A percentile compares a stretch with the other conserved stretches of the same genome.
Evolutionary conservation across 352 stramenopile genomes (phyloP).

Genomic region (Phytophthora sp.): DNA sequence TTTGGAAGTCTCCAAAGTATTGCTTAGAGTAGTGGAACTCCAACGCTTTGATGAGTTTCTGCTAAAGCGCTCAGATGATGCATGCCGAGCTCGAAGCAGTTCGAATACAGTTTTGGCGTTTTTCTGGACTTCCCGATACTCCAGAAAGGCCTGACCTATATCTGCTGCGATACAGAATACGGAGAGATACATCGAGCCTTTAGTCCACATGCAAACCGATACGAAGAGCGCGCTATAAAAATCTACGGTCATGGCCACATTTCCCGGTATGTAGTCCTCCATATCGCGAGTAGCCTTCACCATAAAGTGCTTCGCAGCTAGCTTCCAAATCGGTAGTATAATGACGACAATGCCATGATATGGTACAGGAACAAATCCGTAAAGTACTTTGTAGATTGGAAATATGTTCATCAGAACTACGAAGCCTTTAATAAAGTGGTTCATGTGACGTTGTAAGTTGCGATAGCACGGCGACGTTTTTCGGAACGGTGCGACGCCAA

Average conservation of each 20-base stretch:
- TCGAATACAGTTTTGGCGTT: too few species aligned
- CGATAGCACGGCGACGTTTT: neutral
- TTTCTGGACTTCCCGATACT: too few species aligned
- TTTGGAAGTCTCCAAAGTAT: too few species aligned
- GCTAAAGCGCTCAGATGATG: too few species aligned
- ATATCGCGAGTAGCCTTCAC: neutral
- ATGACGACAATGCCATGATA: neutral
- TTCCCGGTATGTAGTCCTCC: neutral
- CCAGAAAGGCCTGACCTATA: too few species aligned
- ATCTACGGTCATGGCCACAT: neutral
- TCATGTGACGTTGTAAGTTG: neutral
- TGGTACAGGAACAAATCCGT: neutral
- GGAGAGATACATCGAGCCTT: too few species aligned
- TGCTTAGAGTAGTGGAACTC: neutral
- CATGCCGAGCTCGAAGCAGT: too few species aligned
- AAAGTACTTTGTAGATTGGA: neutral
- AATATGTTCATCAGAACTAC: neutral
- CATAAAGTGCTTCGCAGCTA: neutral
- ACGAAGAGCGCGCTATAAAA: neutral
- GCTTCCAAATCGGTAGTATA: neutral
- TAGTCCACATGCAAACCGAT: neutral
- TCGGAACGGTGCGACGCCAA: neutral
- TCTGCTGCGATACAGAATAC: too few species aligned
- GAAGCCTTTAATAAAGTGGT: neutral
- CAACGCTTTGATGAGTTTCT: too few species aligned